phyloP scores from a whole-genome alignment of 2,329 filamentous ascomycete species.

The Pyrenophora teres region DNA sequence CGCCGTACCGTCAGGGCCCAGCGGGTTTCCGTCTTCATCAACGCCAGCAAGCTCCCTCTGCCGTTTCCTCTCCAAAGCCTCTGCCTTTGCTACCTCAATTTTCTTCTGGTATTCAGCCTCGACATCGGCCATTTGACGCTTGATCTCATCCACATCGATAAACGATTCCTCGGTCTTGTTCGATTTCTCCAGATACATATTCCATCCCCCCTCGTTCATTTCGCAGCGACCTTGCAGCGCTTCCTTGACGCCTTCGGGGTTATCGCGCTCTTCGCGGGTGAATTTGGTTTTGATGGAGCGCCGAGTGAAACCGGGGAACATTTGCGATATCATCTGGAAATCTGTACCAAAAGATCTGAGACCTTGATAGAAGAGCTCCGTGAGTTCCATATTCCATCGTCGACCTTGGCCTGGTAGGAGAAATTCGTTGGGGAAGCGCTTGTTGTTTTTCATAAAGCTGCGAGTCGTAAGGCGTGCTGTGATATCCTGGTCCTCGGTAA shows the following conservation, averaged over 20 bases:
- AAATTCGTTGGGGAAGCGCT: conserved; percentile 54
- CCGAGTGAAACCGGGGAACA: conserved; percentile 74
- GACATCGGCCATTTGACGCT: conserved; percentile 33
- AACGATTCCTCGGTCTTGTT: conserved; percentile 46
- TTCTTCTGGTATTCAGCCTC: conserved; percentile 36
- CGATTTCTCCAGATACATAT: conserved; percentile 44
- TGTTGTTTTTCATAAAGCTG: conserved; percentile 68
- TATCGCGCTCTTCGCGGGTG: conserved; percentile 73
- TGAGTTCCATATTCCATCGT: conserved; percentile 71
- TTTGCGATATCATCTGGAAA: conserved; percentile 76
- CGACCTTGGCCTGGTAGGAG: conserved; percentile 52
- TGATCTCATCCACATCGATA: conserved; percentile 43
- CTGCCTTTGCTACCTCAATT: conserved; percentile 44
- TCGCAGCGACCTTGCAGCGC: conserved; percentile 58
- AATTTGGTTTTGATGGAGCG: conserved; percentile 82
- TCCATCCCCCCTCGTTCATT: conserved; percentile 43
- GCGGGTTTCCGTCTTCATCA: conserved; percentile 27
- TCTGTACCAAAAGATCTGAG: conserved; percentile 80
- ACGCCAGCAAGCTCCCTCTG: conserved; percentile 36
- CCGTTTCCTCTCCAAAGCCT: conserved; percentile 45
- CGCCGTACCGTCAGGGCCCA: conserved; percentile 14
- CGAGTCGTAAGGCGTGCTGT: conserved; percentile 71
- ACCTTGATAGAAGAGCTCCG: conserved; percentile 75
- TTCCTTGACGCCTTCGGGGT: conserved; percentile 66
- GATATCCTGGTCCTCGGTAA: conserved; percentile 78